These are phyloP conservation scores for Hawksworthiomyces lignivorus DNA, from an alignment of 2,329 filamentous ascomycete genomes.

Conservation along the genomic window DNA sequence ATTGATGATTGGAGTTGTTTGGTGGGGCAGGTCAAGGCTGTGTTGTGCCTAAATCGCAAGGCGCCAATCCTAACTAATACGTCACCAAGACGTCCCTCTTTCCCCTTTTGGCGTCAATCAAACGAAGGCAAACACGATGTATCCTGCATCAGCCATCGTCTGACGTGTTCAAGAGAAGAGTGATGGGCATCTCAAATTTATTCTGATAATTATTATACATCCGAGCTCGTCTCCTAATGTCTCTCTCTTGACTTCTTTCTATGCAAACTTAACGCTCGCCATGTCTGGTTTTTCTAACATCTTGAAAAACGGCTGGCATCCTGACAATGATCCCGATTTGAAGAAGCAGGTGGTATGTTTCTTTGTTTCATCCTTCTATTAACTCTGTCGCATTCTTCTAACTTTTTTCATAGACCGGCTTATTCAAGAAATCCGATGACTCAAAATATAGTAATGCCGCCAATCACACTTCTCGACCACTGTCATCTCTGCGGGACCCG, in stretches of 20 bases:
- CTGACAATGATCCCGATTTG: slow-evolving; percentile 37
- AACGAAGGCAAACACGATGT: too few species aligned
- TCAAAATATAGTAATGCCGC: slow-evolving; percentile 20
- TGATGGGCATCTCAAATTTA: too few species aligned
- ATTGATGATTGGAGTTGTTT: not conserved
- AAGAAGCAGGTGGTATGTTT: slow-evolving; percentile 39
- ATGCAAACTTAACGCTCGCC: too few species aligned
- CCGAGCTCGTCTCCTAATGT: too few species aligned
- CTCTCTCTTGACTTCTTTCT: too few species aligned
- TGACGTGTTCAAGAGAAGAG: too few species aligned
- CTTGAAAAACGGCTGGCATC: slow-evolving; percentile 35
- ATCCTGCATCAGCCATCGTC: too few species aligned
- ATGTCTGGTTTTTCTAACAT: not conserved
- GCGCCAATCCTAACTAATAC: not conserved
- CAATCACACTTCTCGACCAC: slow-evolving; percentile 45
- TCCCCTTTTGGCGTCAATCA: too few species aligned
- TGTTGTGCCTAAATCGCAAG: slow-evolving; percentile 6
- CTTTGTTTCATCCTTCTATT: not conserved
- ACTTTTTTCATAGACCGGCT: slow-evolving; percentile 8
- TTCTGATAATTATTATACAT: too few species aligned
- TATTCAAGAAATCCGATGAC: slow-evolving; percentile 25
- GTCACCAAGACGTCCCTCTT: too few species aligned
- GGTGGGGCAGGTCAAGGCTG: not conserved
- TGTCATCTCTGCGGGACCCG: slow-evolving; percentile 68
- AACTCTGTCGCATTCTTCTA: not conserved